phyloP scores from a whole-genome alignment of 2,329 filamentous ascomycete species.

The Diaporthe sp. region DNA sequence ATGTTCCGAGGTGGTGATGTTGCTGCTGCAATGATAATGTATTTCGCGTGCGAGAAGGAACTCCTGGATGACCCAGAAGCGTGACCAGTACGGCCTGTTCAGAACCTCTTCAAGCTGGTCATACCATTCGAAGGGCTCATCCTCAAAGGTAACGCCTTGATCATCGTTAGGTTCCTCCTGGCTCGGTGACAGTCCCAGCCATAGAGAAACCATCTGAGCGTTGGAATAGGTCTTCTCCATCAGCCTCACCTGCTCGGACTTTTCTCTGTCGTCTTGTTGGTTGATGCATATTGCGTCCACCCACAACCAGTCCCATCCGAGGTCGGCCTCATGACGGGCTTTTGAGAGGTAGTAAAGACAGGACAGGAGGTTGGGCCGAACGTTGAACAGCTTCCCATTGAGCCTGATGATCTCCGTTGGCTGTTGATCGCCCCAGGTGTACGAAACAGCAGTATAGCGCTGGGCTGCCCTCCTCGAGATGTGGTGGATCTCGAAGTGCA shows the following conservation, averaged over 20 bases:
- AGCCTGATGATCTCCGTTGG: neutral
- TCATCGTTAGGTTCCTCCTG: neutral
- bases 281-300: constrained; percentile 1
- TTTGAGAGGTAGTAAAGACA: neutral
- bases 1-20: neutral
- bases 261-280: neutral
- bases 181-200: neutral
- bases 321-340: neutral
- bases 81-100: constrained; percentile 2
- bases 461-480: neutral
- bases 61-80: constrained; percentile 1
- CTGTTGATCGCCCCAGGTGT: neutral
- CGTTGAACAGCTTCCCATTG: neutral
- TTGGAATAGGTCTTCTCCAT: constrained; percentile 1
- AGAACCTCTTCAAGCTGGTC: neutral
- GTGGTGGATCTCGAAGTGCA: neutral
- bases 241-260: neutral
- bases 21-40: neutral
- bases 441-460: neutral
- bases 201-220: neutral
- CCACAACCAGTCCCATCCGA: neutral
- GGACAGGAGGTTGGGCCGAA: neutral
- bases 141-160: neutral
- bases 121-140: neutral
- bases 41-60: neutral